phyloP scores from a whole-genome alignment of 2,329 filamentous ascomycete species.

The Scedosporium dehoogii region DNA sequence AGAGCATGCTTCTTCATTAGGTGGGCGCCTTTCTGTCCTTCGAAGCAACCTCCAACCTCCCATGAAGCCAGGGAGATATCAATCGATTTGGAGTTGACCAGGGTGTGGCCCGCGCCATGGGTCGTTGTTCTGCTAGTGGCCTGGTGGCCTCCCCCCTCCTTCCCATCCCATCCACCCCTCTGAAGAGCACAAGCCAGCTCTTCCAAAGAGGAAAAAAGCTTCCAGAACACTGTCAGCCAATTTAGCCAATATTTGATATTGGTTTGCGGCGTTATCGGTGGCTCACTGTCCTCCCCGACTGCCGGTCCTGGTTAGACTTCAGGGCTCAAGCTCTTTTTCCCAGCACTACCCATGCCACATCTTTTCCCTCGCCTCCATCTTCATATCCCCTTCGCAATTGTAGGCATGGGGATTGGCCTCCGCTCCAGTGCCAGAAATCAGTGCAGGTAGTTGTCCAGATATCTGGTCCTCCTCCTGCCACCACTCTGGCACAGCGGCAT shows the following conservation, averaged over 20 bases:
- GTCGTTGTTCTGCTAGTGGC: background rate
- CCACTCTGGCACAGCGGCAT: no score
- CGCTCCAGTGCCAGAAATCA: background rate
- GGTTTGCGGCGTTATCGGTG: background rate
- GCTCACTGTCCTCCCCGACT: background rate
- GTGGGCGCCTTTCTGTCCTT: background rate
- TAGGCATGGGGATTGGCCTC: background rate
- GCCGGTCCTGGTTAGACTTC: background rate
- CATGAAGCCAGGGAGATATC: background rate
- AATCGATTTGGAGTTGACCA: background rate
- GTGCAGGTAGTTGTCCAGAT: background rate
- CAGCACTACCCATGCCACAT: background rate
- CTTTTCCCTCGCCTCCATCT: background rate
- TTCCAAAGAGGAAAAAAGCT: slow-evolving; percentile 2
- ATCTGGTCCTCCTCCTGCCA: background rate
- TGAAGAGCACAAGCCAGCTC: background rate
- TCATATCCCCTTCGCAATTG: background rate
- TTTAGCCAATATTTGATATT: slow-evolving; percentile 6
- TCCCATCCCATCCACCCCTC: background rate
- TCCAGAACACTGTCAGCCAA: slow-evolving; percentile 4
- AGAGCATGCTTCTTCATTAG: background rate
- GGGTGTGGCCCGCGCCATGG: background rate
- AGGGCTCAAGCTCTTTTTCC: background rate
- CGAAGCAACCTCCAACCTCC: no score
- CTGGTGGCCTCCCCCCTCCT: background rate